These are phyloP conservation scores for Boletus huronensis DNA, from an alignment of 768 basidiomycete species.

Conservation along the genomic window DNA sequence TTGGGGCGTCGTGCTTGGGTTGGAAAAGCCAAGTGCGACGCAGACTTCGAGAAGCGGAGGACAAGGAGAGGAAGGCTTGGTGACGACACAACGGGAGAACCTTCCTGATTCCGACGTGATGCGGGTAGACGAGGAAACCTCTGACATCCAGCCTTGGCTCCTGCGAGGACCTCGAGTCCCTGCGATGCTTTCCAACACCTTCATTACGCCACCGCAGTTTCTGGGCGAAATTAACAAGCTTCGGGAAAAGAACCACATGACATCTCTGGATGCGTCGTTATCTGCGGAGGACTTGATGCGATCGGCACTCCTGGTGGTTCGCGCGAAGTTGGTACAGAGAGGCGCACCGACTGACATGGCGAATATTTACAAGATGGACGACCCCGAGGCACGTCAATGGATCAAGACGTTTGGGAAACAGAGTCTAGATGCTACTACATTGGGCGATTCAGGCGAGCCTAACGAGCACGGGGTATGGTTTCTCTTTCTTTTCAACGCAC, in stretches of 20 bases:
- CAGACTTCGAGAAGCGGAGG: not conserved
- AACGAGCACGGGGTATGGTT: conserved; percentile 30
- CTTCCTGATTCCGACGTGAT: conserved; percentile 7
- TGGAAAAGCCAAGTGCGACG: conserved; percentile 25
- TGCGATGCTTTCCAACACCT: conserved; percentile 43
- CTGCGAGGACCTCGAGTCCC: conserved; percentile 54
- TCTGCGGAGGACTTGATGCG: conserved; percentile 47
- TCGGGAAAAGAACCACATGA: conserved; percentile 52
- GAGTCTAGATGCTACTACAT: conserved; percentile 4
- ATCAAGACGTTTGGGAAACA: conserved; percentile 31
- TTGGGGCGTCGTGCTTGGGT: conserved; percentile 69
- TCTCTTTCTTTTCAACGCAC: not conserved
- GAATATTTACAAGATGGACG: conserved; percentile 60
- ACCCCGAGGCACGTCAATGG: conserved; percentile 52
- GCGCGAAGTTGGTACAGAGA: conserved; percentile 55
- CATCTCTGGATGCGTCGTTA: conserved; percentile 32
- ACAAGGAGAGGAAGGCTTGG: conserved; percentile 36
- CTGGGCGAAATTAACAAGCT: conserved; percentile 54
- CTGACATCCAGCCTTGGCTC: conserved; percentile 55
- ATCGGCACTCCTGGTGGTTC: conserved; percentile 65
- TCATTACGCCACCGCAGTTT: conserved; percentile 44
- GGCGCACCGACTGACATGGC: conserved; percentile 78
- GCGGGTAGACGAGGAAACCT: conserved; percentile 3
- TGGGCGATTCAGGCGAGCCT: conserved; percentile 16
- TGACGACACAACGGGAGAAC: conserved; percentile 58